A percentile compares a stretch with the other conserved stretches of the same genome.
phyloP scores from a whole-genome alignment of 139 green algal species.

The Prasinococcaceae sp. region DNA sequence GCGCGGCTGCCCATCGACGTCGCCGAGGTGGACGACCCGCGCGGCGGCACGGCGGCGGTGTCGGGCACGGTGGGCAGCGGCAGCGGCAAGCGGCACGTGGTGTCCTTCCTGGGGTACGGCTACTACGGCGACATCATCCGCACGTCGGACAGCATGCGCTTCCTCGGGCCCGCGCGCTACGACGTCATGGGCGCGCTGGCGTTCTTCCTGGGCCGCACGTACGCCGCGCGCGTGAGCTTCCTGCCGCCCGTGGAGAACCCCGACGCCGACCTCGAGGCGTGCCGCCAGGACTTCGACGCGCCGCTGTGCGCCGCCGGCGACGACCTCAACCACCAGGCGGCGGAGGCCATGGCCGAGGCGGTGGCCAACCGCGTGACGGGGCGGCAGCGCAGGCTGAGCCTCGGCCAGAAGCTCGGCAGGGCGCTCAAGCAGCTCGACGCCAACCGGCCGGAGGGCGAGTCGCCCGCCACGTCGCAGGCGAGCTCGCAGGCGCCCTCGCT shows the following conservation, averaged over 20 bases:
- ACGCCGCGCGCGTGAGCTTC: background rate
- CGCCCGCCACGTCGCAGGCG: no score
- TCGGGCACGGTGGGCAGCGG: no score
- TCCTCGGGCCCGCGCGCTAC: conserved; percentile 23
- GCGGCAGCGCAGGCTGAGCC: no score
- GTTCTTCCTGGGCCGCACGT: background rate
- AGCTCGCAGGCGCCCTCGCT: no score
- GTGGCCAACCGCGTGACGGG: no score
- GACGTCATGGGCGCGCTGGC: conserved; percentile 7
- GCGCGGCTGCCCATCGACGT: conserved; percentile 65
- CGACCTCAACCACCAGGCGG: conserved; percentile 4
- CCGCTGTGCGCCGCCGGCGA: conserved; percentile 7
- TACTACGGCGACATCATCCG: conserved; percentile 23
- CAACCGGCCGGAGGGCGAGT: no score
- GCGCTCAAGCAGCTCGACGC: no score
- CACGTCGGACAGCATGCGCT: conserved; percentile 14
- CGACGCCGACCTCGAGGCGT: background rate
- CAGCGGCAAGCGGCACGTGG: no score
- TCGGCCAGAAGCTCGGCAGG: no score
- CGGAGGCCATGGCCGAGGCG: background rate
- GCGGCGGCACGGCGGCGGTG: no score
- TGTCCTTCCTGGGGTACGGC: no score
- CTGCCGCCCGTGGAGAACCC: background rate
- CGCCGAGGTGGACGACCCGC: conserved; percentile 30
- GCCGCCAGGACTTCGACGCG: conserved; percentile 2